These are phyloP conservation scores for Corinectria fuckeliana DNA, from an alignment of 2,329 filamentous ascomycete genomes.

Conservation along the genomic window DNA sequence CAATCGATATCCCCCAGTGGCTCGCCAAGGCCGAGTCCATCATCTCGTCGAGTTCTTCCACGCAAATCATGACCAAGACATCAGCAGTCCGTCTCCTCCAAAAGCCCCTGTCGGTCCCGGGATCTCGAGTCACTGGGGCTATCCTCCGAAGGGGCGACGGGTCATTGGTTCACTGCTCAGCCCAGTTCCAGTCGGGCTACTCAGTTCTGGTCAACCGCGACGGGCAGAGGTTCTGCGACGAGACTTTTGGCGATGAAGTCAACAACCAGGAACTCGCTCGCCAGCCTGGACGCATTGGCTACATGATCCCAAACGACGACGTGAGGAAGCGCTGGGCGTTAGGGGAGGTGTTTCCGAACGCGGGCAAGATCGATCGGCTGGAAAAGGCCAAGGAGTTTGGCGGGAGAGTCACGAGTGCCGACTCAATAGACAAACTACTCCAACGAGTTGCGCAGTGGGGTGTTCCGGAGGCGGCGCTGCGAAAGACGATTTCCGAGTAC, in stretches of 20 bases:
- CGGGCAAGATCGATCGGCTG: constrained; percentile 21
- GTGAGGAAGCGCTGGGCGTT: constrained; percentile 18
- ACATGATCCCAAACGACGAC: constrained; percentile 23
- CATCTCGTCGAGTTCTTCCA: constrained; percentile 2
- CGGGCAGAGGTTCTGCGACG: constrained; percentile 20
- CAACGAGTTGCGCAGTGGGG: constrained; percentile 14
- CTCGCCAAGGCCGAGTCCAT: constrained; percentile 19
- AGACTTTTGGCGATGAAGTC: constrained; percentile 24
- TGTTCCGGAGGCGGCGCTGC: constrained; percentile 7
- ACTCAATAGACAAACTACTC: background rate
- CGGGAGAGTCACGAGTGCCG: constrained; percentile 17
- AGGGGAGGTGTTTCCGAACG: constrained; percentile 21
- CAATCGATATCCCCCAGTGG: constrained; percentile 22
- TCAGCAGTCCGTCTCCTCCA: constrained; percentile 12
- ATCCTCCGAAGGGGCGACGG: constrained; percentile 9
- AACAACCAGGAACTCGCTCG: constrained; percentile 24
- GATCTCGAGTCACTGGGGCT: constrained; percentile 9
- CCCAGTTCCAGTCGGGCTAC: constrained; percentile 24
- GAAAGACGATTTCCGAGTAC: constrained; percentile 7
- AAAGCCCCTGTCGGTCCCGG: background rate
- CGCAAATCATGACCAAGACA: constrained; percentile 7
- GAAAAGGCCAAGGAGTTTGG: constrained; percentile 24
- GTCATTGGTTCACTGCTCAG: constrained; percentile 8
- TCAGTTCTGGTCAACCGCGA: constrained; percentile 17
- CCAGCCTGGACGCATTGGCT: constrained; percentile 16